A percentile compares a stretch with the other conserved stretches of the same genome.
These are phyloP conservation scores for Immersiella caudata DNA, from an alignment of 495 filamentous ascomycete species.

Conservation along the genomic window DNA sequence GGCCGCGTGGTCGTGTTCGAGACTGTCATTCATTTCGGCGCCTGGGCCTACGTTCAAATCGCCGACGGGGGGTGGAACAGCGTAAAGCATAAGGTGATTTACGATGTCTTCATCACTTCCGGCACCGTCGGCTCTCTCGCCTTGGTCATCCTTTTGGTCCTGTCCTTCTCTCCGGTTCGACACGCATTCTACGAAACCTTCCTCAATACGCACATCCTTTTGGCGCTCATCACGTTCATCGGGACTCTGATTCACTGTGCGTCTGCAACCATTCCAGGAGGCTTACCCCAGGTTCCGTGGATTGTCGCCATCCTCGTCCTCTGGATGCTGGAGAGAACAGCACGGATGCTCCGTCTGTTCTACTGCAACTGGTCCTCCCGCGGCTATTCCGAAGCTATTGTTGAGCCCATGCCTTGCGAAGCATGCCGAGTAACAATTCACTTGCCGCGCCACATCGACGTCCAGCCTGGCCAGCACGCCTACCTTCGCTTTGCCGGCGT, in stretches of 20 bases:
- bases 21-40: slow-evolving; percentile 70
- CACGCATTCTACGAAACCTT: slow-evolving; percentile 98
- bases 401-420: slow-evolving; percentile 81
- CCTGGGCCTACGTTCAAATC: slow-evolving; percentile 72
- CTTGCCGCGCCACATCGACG: slow-evolving; percentile 73
- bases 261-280: slow-evolving; percentile 44
- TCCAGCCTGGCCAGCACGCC: slow-evolving; percentile 82
- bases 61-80: slow-evolving; percentile 66
- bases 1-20: slow-evolving; percentile 84
- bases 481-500: slow-evolving; percentile 82
- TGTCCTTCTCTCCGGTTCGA: slow-evolving; percentile 73
- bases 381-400: slow-evolving; percentile 67
- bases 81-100: slow-evolving; percentile 50
- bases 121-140: slow-evolving; percentile 56
- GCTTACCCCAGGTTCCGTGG: slow-evolving; percentile 65
- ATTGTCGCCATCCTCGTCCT: slow-evolving; percentile 67
- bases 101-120: slow-evolving; percentile 60
- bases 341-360: slow-evolving; percentile 67
- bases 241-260: slow-evolving; percentile 71
- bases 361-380: slow-evolving; percentile 67
- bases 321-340: slow-evolving; percentile 76
- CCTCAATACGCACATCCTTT: slow-evolving; percentile 75
- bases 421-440: slow-evolving; percentile 79
- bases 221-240: slow-evolving; percentile 63
- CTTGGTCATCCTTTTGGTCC: slow-evolving; percentile 60